Evolutionary conservation across 257 asterid genomes (phyloP).

Genomic region (Osmanthus fragrans): DNA sequence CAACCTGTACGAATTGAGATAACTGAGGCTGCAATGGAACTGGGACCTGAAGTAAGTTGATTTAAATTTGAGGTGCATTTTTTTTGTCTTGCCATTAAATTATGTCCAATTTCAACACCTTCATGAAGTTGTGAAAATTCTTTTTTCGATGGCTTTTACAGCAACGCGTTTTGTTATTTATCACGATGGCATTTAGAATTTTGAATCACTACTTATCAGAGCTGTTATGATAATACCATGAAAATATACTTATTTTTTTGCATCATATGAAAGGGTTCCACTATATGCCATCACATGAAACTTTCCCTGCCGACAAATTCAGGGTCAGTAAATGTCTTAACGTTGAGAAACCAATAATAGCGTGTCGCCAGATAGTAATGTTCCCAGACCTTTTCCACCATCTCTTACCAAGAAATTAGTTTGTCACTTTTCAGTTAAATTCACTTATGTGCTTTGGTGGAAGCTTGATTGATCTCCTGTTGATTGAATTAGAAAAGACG

Average conservation of each 20-base stretch:
- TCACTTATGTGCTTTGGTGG: background rate
- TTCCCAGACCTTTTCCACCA: background rate
- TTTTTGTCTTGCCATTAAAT: background rate
- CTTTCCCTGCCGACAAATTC: background rate
- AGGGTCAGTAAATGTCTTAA: background rate
- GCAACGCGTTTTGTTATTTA: background rate
- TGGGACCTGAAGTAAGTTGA: slow-evolving; percentile 78
- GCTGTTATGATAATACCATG: background rate
- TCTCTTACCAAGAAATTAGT: background rate
- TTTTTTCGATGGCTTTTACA: background rate
- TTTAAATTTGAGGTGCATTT: background rate
- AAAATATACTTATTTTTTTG: background rate
- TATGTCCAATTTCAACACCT: background rate
- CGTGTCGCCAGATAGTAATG: background rate
- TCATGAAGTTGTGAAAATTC: background rate
- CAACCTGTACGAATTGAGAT: slow-evolving; percentile 93
- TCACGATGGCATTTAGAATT: background rate
- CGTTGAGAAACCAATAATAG: background rate
- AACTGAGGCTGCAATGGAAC: slow-evolving; percentile 95
- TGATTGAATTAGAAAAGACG: background rate
- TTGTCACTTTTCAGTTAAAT: background rate
- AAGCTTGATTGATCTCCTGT: background rate
- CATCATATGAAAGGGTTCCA: background rate
- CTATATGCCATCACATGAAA: background rate
- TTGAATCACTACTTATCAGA: background rate